These are phyloP conservation scores for Tripterygium wilfordii DNA, from an alignment of 177 flowering plant species.

Conservation along the genomic window DNA sequence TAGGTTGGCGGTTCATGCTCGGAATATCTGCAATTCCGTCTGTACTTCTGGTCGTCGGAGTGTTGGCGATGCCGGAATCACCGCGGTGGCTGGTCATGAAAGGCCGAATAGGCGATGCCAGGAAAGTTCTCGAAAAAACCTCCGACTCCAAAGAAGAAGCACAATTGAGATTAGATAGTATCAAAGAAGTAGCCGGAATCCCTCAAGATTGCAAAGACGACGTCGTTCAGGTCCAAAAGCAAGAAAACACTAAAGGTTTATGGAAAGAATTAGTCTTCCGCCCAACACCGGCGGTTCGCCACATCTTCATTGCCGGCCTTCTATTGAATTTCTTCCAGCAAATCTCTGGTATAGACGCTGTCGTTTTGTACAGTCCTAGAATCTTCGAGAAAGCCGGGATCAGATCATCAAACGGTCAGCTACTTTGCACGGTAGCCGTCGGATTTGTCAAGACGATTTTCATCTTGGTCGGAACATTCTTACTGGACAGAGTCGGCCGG, in stretches of 20 bases:
- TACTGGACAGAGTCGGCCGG: constrained; percentile 30
- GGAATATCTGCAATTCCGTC: constrained; percentile 54
- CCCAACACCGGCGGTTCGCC: constrained; percentile 39
- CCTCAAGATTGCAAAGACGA: constrained; percentile 25
- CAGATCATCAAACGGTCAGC: constrained; percentile 3
- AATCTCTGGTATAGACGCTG: constrained; percentile 46
- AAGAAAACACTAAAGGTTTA: constrained; percentile 31
- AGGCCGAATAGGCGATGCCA: constrained; percentile 55
- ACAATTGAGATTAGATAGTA: constrained; percentile 27
- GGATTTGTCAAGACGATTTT: constrained; percentile 33
- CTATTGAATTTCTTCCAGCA: constrained; percentile 54
- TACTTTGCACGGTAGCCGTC: constrained; percentile 41
- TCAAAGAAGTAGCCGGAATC: constrained; percentile 43
- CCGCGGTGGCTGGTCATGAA: constrained; percentile 68
- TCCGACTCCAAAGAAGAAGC: constrained; percentile 25
- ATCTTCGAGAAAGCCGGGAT: constrained; percentile 42
- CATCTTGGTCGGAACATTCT: constrained; percentile 35
- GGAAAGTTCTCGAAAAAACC: constrained; percentile 34
- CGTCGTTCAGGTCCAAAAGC: constrained; percentile 20
- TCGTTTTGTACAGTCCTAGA: constrained; percentile 40
- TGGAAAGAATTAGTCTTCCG: constrained; percentile 39
- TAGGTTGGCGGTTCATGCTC: constrained; percentile 61
- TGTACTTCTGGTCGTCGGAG: constrained; percentile 26
- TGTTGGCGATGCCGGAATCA: constrained; percentile 53
- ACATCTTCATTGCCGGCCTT: constrained; percentile 29